phyloP scores from a whole-genome alignment of 495 filamentous ascomycete species.

The Halenospora varia region DNA sequence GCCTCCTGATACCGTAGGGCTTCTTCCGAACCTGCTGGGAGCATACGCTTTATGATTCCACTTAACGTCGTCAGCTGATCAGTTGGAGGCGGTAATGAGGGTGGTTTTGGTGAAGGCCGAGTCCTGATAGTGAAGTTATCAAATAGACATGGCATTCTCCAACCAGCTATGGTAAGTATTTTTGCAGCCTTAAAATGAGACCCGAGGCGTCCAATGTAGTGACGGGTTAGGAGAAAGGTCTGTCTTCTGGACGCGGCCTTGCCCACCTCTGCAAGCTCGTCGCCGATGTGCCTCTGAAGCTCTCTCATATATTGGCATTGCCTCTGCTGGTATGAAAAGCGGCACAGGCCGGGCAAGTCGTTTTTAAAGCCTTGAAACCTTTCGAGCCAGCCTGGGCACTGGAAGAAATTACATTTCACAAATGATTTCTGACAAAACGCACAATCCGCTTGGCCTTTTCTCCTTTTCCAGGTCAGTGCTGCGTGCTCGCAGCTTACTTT shows the following conservation, averaged over 20 bases:
- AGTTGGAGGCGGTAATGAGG: conserved; percentile 9
- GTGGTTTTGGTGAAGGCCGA: conserved; percentile 6
- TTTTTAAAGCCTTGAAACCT: conserved; percentile 8
- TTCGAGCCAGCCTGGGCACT: conserved; percentile 11
- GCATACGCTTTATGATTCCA: conserved; percentile 16
- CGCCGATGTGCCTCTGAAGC: conserved; percentile 8
- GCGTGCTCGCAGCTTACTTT: conserved; percentile 1
- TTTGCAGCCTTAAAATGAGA: conserved; percentile 20
- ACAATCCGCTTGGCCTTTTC: background rate
- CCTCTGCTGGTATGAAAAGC: conserved; percentile 14
- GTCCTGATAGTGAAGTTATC: conserved; percentile 11
- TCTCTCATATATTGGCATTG: conserved; percentile 3
- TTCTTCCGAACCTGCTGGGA: background rate
- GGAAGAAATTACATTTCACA: conserved; percentile 24
- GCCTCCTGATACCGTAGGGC: conserved; percentile 6
- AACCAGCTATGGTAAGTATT: conserved; percentile 7
- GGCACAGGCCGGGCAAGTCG: conserved; percentile 7
- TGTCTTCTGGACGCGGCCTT: conserved; percentile 6
- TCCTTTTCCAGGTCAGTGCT: conserved; percentile 2
- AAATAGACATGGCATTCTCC: conserved; percentile 13
- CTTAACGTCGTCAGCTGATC: conserved; percentile 13
- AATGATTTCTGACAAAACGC: conserved; percentile 5
- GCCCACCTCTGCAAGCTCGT: background rate
- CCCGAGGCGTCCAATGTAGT: conserved; percentile 16
- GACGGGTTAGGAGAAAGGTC: no score